Evolutionary conservation across 768 basidiomycete species (phyloP).

Genomic region (Mycena rebaudengoi): DNA sequence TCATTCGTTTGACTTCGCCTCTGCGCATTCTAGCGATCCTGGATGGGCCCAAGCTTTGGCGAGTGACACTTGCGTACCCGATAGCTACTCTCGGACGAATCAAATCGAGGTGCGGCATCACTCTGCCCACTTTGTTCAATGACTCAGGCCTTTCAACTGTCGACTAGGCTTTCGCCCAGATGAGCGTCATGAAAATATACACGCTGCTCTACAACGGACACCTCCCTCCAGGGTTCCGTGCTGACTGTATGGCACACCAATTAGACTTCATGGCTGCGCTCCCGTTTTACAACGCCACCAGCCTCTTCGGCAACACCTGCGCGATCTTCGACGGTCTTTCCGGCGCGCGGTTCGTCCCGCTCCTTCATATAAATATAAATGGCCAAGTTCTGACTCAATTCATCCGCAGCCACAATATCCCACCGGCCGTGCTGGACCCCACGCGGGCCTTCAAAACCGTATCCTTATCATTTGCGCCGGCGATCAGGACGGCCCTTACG

Average conservation of each 20-base stretch:
- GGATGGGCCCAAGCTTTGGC: constrained; percentile 32
- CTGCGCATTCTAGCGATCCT: constrained; percentile 28
- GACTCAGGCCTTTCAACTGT: not conserved
- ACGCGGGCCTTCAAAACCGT: not conserved
- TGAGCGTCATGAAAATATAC: not conserved
- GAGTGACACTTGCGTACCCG: constrained; percentile 39
- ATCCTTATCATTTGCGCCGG: not conserved
- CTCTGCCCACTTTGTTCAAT: not conserved
- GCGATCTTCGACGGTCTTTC: not conserved
- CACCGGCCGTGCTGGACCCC: not conserved
- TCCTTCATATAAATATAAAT: not conserved
- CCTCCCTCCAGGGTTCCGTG: constrained; percentile 1
- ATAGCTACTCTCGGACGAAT: constrained; percentile 36
- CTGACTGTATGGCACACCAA: constrained; percentile 7
- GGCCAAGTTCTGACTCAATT: not conserved
- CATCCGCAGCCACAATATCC: not conserved
- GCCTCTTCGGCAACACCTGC: constrained; percentile 1
- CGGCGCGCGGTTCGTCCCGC: not conserved
- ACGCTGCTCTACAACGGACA: not conserved
- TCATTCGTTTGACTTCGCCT: constrained; percentile 39
- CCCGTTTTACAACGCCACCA: not conserved
- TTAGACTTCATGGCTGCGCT: not conserved
- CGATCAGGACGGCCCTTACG: no score
- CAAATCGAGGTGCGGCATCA: constrained; percentile 38
- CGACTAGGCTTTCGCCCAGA: constrained; percentile 4